Percentiles rank a stretch among this genome's conserved stretches.
Conservation (phyloP, 768 basidiomycete genomes). For the Ramaria sp. region DNA sequence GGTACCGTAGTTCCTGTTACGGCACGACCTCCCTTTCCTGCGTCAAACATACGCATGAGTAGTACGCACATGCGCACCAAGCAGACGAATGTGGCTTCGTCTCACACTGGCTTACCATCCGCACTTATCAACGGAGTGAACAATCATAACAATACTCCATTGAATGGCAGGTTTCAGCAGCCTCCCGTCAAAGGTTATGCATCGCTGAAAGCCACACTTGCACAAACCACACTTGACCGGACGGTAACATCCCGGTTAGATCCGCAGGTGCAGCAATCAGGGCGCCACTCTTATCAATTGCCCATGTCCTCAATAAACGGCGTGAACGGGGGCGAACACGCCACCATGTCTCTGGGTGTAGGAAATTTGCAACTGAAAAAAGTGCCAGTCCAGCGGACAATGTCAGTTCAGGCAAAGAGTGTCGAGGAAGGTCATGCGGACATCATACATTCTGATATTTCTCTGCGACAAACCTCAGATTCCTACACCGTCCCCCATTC, state of each 20-base stretch:
- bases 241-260: background rate
- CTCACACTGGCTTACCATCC: background rate
- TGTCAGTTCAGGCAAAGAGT: background rate
- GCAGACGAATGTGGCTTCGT: background rate
- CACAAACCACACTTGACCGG: background rate
- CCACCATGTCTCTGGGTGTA: slow-evolving; percentile 1
- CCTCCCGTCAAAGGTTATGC: background rate
- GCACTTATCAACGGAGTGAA: background rate
- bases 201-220: background rate
- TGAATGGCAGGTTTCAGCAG: background rate
- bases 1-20: background rate
- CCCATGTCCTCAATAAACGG: background rate
- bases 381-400: background rate
- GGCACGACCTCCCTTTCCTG: background rate
- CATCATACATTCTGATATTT: background rate
- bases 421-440: background rate
- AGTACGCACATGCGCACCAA: background rate
- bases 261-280: background rate
- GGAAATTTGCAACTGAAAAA: slow-evolving; percentile 4
- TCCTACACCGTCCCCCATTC: background rate
- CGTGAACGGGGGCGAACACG: background rate
- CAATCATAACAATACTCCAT: background rate
- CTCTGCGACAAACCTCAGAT: background rate
- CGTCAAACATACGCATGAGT: background rate
- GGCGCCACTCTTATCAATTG: background rate